Evolutionary conservation across 192 early-diverging fungal genomes (phyloP), one percentile per base, ranked within the genome.

Genomic region (Dimargaris cristalligena): DNA sequence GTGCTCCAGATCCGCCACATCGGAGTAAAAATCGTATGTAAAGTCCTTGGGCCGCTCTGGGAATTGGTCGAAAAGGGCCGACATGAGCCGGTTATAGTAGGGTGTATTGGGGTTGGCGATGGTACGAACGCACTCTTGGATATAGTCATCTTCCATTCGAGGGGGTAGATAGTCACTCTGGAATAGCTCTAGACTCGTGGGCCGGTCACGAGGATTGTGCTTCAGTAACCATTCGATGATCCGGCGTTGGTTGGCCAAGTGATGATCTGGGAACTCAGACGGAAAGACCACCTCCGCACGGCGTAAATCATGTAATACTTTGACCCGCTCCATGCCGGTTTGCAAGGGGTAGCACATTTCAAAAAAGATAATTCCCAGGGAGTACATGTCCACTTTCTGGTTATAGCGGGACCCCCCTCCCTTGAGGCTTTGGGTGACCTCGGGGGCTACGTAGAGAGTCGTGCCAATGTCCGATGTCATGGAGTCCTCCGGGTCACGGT

Each of bases 321-420:
- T 69, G 20, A 82, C 83, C 0, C 96, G 83, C 69, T 99, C 96
- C 91, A 97, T 96, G 0, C 72, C 76, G 0, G 96, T 95, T 9
- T 76, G 62, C 61, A 95, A 84, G 29, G 92, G 90, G 32, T 87
- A 85, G 67, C 84, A 85, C 47, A 99, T 71, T 71, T 99, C 96
- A 65, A 94, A 96, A 52, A 99, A 84, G 38, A 99, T 86, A 44
- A 99, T 94, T 2, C 96, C 96, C 13, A 95, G 69, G 6, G 90
- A 92, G 67, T 95, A 99, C 11, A 99, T 91, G 63, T 99, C 96
- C 3, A 80, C 83, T 58, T 87, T 89, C 68, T 85, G 76, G 61
- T 80, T 80, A 58, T 89, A 89, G 11, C 56, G 65, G n/a, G 62
- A 34, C 14, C 57, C 65, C 30, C 73, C 67, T 30, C 71, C 58